Percentiles rank a stretch among this genome's conserved stretches.
Evolutionary conservation across 78 protist species (phyloP).

Genomic region (Polysphondylium violaceum): DNA sequence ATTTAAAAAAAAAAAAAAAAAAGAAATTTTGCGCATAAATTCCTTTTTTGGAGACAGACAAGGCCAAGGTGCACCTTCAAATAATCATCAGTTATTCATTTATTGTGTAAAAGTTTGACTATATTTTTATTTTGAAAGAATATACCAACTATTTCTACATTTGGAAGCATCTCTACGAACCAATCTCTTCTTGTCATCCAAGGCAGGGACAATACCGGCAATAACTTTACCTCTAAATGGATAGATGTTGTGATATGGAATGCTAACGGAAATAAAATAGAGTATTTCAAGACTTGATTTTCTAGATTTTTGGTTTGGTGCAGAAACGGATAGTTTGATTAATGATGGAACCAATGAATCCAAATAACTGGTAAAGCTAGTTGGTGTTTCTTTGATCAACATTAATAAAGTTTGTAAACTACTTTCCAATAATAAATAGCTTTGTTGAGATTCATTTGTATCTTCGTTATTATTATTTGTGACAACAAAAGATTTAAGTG

Average conservation of each 20-base stretch:
- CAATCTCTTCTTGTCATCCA: conserved; percentile 77
- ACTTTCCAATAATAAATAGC: conserved; percentile 20
- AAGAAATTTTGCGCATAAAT: no score
- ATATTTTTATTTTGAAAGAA: conserved; percentile 14
- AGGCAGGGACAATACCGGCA: conserved; percentile 23
- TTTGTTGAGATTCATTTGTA: conserved; percentile 10
- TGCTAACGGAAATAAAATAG: not conserved
- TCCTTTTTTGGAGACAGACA: no score
- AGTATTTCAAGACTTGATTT: conserved; percentile 39
- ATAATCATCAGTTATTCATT: no score
- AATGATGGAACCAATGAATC: conserved; percentile 45
- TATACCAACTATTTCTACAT: conserved; percentile 79
- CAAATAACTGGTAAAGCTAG: conserved; percentile 8
- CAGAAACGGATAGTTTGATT: conserved; percentile 4
- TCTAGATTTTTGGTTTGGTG: conserved; percentile 24
- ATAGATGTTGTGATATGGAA: conserved; percentile 38
- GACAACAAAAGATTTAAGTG: not conserved
- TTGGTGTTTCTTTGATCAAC: conserved; percentile 56
- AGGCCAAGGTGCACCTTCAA: no score
- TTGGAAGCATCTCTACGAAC: conserved; percentile 72
- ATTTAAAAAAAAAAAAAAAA: no score
- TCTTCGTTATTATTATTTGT: not conserved
- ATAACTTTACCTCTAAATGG: conserved; percentile 38
- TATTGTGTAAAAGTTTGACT: no score
- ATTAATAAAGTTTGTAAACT: conserved; percentile 64